Conservation (phyloP, 768 basidiomycete species). For the Hygrocybe punicea region DNA sequence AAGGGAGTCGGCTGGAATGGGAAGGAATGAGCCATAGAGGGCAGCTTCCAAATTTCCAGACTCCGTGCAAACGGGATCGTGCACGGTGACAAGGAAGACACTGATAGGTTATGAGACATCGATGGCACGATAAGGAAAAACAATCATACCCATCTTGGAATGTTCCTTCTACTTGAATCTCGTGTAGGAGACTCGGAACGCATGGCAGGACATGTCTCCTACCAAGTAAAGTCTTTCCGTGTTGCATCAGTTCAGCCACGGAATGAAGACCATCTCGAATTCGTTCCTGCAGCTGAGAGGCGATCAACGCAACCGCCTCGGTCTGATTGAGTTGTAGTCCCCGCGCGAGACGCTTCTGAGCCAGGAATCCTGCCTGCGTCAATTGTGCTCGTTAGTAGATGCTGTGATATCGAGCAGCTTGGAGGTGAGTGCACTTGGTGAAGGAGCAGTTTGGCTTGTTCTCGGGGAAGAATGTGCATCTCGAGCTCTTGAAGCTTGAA, state of each 20-base stretch:
- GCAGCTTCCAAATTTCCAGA: conserved; percentile 76
- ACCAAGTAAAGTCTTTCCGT: conserved; percentile 86
- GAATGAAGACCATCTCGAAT: conserved; percentile 87
- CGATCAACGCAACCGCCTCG: conserved; percentile 87
- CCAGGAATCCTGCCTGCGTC: conserved; percentile 73
- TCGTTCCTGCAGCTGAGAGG: conserved; percentile 87
- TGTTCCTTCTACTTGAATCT: conserved; percentile 93
- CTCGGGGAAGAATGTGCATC: conserved; percentile 74
- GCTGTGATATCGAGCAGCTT: neutral
- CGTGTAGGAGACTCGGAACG: conserved; percentile 70
- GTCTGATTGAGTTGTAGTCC: conserved; percentile 83
- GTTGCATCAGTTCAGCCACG: conserved; percentile 89
- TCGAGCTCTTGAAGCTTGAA: no score
- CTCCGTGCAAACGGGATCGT: conserved; percentile 88
- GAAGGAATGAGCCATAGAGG: conserved; percentile 92
- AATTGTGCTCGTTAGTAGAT: neutral
- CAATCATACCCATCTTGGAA: conserved; percentile 73
- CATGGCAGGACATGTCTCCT: conserved; percentile 83
- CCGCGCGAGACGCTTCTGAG: conserved; percentile 93
- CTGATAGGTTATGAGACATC: conserved; percentile 32
- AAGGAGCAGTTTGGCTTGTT: conserved; percentile 70
- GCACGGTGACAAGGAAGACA: conserved; percentile 95
- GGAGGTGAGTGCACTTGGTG: conserved; percentile 53
- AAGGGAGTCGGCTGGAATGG: conserved; percentile 58
- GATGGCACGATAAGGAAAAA: neutral